Evolutionary conservation across 78 protist genomes (phyloP), one percentile per base, ranked within the genome.

Genomic region (Reticulomyxa filosa): DNA sequence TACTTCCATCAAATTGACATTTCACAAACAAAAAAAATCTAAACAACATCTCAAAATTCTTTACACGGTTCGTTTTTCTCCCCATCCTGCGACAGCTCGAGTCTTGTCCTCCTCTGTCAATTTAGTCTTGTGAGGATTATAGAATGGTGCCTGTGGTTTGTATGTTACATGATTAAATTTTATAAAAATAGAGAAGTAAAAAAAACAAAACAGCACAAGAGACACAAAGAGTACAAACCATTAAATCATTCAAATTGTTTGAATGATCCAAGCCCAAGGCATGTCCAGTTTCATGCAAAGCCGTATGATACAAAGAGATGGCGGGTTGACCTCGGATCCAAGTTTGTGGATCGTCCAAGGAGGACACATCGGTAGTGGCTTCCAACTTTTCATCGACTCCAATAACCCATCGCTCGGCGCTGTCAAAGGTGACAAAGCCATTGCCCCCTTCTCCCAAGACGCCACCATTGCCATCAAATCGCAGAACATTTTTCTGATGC

Each of bases 401-500:
- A 56, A 34, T 11, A 11, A 56, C 61, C 61, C 61, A 56, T 13
- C 61, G 17, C 61, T 56, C 61, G 22, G 61, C 61, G 52, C 11
- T 17, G 35, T 56, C 61, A 13, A 56, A 56, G 52, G 17, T 34
- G 22, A 56, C 61, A n/a, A 56, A 56, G n/a, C 61, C 61, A 13
- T n/a, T 25, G 20, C 55, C 35, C 20, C 61, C 61, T 25, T 34
- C 13, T 56, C 61, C 61, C n/a, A 56, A 34, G 17, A 56, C 61
- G 22, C 61, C 61, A 27, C 61, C 61, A 25, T 20, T 13, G 22
- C 61, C 61, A 56, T 56, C 61, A 56, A 56, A 56, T 13, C 61
- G 17, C 13, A 20, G 35, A 11, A 56, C 35, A 13, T 56, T 20
- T 20, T 25, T 34, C 55, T 17, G 22, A n/a, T n/a, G n/a, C n/a